These are phyloP conservation scores for Aspergillus aculeatinus DNA, from an alignment of 2,329 filamentous ascomycete species.

Conservation along the genomic window DNA sequence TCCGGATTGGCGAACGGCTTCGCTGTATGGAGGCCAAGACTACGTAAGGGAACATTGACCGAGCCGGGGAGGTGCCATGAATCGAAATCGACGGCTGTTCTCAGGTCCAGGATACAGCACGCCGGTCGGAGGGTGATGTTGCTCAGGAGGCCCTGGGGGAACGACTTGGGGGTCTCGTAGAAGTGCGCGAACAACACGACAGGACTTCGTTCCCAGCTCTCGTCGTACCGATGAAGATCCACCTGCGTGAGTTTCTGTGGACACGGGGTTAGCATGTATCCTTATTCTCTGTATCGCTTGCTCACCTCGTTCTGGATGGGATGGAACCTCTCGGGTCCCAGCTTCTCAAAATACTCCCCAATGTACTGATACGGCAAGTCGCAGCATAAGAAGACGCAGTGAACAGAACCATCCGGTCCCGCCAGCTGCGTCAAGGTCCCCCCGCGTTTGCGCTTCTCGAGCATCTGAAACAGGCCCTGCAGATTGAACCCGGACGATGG, in stretches of 20 bases:
- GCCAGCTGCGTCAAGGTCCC: conserved; percentile 48
- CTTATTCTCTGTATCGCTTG: conserved; percentile 5
- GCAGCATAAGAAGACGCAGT: conserved; percentile 62
- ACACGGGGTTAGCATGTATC: conserved; percentile 5
- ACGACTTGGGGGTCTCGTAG: conserved; percentile 26
- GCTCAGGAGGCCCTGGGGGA: conserved; percentile 21
- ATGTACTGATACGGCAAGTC: conserved; percentile 65
- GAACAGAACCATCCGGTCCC: conserved; percentile 47
- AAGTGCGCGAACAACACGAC: conserved; percentile 42
- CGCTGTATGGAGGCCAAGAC: conserved; percentile 30
- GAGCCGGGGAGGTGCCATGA: conserved; percentile 47
- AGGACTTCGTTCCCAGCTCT: conserved; percentile 53
- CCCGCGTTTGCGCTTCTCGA: conserved; percentile 50
- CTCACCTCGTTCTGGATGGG: conserved; percentile 49
- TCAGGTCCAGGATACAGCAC: conserved; percentile 47
- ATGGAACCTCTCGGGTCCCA: conserved; percentile 51
- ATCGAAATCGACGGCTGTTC: conserved; percentile 45
- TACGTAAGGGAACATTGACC: conserved; percentile 47
- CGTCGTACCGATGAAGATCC: conserved; percentile 57
- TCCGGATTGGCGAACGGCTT: conserved; percentile 51
- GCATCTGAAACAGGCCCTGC: conserved; percentile 51
- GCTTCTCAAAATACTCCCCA: conserved; percentile 59
- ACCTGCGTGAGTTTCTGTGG: conserved; percentile 48
- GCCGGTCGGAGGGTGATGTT: conserved; percentile 28
- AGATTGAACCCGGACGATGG: conserved; percentile 63